A percentile compares a stretch with the other conserved stretches of the same genome.
Conservation (phyloP, 164 flowering plant genomes). For the Liquidambar formosana region DNA sequence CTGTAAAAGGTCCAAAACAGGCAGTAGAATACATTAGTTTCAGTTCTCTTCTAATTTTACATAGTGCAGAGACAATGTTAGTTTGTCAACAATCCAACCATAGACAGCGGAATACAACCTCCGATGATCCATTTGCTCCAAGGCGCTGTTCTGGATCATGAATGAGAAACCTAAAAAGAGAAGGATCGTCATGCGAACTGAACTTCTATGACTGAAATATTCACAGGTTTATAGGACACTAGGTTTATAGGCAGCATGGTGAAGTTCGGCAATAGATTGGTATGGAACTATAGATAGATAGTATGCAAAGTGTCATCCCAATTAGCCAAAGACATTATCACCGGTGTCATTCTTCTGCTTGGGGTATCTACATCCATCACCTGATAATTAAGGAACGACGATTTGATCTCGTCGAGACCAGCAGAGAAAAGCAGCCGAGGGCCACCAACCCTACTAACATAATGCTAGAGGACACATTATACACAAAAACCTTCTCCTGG, state of each 20-base stretch:
- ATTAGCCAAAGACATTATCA: conserved; percentile 5
- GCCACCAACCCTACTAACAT: conserved; percentile 60
- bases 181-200: background rate
- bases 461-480: conserved; percentile 79
- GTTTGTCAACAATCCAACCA: background rate
- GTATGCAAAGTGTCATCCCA: background rate
- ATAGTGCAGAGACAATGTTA: background rate
- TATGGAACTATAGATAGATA: background rate
- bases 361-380: conserved; percentile 19
- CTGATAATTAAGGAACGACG: conserved; percentile 52
- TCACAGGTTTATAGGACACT: too few species aligned
- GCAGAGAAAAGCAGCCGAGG: conserved; percentile 75
- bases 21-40: background rate
- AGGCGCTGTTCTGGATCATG: conserved; percentile 65
- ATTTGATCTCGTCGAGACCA: conserved; percentile 68
- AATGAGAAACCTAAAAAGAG: conserved; percentile 50
- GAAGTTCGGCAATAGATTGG: background rate
- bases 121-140: conserved; percentile 69
- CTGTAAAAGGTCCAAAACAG: conserved; percentile 28
- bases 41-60: background rate
- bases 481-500: conserved; percentile 68
- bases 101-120: conserved; percentile 39
- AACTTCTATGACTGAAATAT: background rate
- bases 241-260: background rate
- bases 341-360: conserved; percentile 35